Evolutionary conservation across 202 grass and related monocot species (phyloP), one percentile per base, ranked within the genome.

Genomic region (Hordeum pubiflorum): DNA sequence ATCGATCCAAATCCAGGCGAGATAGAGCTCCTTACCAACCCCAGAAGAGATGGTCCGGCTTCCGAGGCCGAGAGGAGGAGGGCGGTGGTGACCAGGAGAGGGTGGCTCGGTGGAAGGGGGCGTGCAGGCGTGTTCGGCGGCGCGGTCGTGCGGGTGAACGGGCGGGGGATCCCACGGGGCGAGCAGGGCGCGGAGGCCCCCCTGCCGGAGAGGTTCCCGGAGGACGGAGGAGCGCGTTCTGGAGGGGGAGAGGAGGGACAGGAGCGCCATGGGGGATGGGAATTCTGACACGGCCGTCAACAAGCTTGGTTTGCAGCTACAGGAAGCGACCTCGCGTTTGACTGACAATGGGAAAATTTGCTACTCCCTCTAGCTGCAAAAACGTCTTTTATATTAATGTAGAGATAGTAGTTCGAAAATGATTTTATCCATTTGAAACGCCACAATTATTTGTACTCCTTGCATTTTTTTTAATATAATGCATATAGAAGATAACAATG

Each of bases 191-290:
- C 43, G 26, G 26, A 46, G 43, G 15, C 26, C 9, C 15, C 24
- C 69, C 44, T 54, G 24, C 43, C 69, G 69, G 24, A 72, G 69
- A 72, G 69, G 43, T 54, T 31, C 69, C 44, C 69, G 69, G 43
- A 72, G 69, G 44, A 22, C 22, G 67, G 67, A 70, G 67, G 8
- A 5, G 22, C 69, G 69, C 31, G 69, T 31, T 18, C 41, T 41
- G 41, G 69, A 72, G 24, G 13, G 15, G 68, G 69, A 50, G 41
- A 50, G 41, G 44, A 72, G 26, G 7, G 43, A 52, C 8, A 3
- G 5, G 43, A 50, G 48, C 69, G 69, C 69, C 69, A 72, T 72
- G 44, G 27, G 41, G 44, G 27, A 63, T 26, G 69, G 69, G 69
- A 15, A 69, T 23, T 23, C 39, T 70, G 38, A 7, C 13, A 62